Evolutionary conservation across 2,329 filamentous ascomycete genomes (phyloP).

Genomic region (Lecanicillium sp.): DNA sequence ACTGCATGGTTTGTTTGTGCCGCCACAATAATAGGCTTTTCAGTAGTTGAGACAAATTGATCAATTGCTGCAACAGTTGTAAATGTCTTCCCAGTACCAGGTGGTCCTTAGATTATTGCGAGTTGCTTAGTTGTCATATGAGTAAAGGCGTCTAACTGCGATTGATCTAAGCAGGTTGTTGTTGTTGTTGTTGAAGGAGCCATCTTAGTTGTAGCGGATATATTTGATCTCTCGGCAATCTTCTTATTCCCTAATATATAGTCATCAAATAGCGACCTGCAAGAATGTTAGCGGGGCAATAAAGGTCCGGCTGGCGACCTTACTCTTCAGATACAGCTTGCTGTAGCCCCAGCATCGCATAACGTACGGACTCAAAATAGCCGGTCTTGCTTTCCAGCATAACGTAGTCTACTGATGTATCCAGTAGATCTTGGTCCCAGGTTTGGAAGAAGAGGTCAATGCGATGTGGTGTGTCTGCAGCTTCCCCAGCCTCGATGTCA

Average conservation of each 20-base stretch:
- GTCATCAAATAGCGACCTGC: neutral
- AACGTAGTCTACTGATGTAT: conserved; percentile 60
- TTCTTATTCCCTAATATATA: conserved; percentile 2
- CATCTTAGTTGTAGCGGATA: too few species aligned
- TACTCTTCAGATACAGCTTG: conserved; percentile 45
- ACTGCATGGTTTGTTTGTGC: conserved; percentile 89
- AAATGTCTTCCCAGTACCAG: conserved; percentile 69
- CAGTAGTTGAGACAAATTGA: conserved; percentile 34
- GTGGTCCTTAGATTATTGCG: conserved; percentile 77
- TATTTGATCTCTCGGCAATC: conserved; percentile 15
- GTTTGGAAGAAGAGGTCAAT: conserved; percentile 69
- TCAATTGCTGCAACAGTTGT: conserved; percentile 65
- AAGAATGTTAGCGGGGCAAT: neutral
- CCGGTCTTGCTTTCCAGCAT: conserved; percentile 72
- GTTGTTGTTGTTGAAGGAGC: conserved; percentile 15
- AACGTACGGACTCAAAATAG: conserved; percentile 70
- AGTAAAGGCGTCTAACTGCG: conserved; percentile 61
- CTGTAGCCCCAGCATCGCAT: conserved; percentile 68
- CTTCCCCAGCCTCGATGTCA: conserved; percentile 22
- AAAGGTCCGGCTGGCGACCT: conserved; percentile 11
- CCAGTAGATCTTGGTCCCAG: conserved; percentile 51
- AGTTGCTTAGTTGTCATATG: conserved; percentile 65
- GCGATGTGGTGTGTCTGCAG: conserved; percentile 43
- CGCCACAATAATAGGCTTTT: conserved; percentile 68
- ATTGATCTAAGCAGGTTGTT: conserved; percentile 50